Evolutionary conservation across 2,329 filamentous ascomycete genomes (phyloP), one percentile per base, ranked within the genome.

Genomic region (Aspergillus pseudoglaucus): DNA sequence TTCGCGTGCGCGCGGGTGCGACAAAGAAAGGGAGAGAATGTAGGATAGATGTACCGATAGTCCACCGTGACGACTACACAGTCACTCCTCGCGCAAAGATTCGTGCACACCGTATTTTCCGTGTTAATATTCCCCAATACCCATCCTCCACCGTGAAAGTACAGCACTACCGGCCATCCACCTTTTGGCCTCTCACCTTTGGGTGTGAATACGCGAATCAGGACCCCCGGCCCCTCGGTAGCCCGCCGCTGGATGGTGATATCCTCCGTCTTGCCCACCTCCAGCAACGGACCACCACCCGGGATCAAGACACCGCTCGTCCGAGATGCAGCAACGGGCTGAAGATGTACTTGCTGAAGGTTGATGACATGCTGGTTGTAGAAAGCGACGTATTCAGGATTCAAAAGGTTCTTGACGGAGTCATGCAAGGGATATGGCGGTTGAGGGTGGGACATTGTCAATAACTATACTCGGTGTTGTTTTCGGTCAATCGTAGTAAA

Each of bases 121-220:
- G 77, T 80, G 50, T 78, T 70, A 39, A 81, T 79, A 41, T 75
- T 78, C 0, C 79, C 79, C 25, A 81, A 55, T 3, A 81, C 78
- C 77, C 78, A 82, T 3, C 79, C 79, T 1, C 79, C 79, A 4
- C 79, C 79, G 53, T 82, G 79, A 55, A 74, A 78, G 58, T 79
- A 83, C 3, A 82, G 54, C 59, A 77, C 73, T 6, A 76, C 70
- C 2, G 79, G 79, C 78, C 78, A 82, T 22, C 79, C 79, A 0
- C 53, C 56, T 0, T 56, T 61, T 0, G 77, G 77, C 9, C 49
- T 65, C 4, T 65, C 51, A 0, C 74, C 75, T 4, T 62, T 57
- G 0, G 79, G 79, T 1, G 72, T 78, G 53, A 81, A 82, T 30
- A 67, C 72, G 14, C 78, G 70, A 12, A 80, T 57, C 2, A 53